phyloP scores from a whole-genome alignment of 306 rosid species.

The Betula pendula region DNA sequence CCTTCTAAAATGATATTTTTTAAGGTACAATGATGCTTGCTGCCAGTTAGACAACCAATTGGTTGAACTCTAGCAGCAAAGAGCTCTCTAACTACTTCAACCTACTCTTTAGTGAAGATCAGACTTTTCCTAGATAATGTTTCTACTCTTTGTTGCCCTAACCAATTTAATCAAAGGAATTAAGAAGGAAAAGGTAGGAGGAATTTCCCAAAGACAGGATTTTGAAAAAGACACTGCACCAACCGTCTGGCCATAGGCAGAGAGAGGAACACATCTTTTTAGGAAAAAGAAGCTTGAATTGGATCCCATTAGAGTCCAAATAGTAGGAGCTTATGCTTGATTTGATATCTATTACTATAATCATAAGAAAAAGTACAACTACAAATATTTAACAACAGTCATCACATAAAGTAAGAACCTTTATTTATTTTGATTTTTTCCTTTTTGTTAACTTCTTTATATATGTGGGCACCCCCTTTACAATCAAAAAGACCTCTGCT shows the following conservation, averaged over 20 bases:
- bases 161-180: neutral
- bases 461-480: neutral
- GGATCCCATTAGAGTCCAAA: conserved; percentile 54
- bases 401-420: neutral
- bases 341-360: conserved; percentile 35
- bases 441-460: too few relatives aligned
- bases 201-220: conserved; percentile 6
- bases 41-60: too few relatives aligned
- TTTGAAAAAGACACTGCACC: conserved; percentile 30
- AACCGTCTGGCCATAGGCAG: conserved; percentile 36
- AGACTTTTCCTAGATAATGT: conserved; percentile 2
- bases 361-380: conserved; percentile 4
- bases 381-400: neutral
- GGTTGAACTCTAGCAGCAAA: too few relatives aligned
- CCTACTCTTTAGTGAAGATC: neutral
- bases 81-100: neutral
- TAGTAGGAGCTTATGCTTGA: conserved; percentile 24
- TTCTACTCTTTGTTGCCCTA: neutral
- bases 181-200: neutral
- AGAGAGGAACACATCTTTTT: conserved; percentile 44
- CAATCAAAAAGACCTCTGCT: neutral
- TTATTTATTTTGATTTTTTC: neutral
- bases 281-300: conserved; percentile 31
- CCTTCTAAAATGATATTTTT: too few relatives aligned
- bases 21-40: too few relatives aligned